Conservation (phyloP, 2,329 filamentous ascomycete genomes). For the Alternaria triticimaculans region DNA sequence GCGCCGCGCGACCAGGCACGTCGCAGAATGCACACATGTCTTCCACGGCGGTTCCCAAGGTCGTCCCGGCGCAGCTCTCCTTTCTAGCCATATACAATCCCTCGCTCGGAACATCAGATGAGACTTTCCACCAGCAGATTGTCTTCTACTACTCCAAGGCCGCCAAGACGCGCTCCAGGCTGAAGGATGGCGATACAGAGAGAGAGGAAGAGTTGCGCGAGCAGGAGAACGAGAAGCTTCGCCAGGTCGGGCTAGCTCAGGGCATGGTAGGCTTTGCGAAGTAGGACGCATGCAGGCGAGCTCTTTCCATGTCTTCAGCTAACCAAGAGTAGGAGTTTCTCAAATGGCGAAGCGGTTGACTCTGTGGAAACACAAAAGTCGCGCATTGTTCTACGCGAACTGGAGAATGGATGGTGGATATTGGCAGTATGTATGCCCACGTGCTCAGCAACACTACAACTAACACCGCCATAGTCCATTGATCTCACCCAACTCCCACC, state of each 20-base stretch:
- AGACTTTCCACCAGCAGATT: slow-evolving; percentile 80
- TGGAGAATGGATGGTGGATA: slow-evolving; percentile 95
- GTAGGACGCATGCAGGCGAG: slow-evolving; percentile 46
- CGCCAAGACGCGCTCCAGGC: slow-evolving; percentile 38
- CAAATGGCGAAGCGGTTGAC: slow-evolving; percentile 76
- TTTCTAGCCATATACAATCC: slow-evolving; percentile 97
- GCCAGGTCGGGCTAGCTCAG: slow-evolving; percentile 94
- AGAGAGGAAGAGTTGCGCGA: slow-evolving; percentile 56
- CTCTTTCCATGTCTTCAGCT: neutral
- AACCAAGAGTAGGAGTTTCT: slow-evolving; percentile 70
- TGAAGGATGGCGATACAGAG: slow-evolving; percentile 35
- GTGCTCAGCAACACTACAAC: neutral
- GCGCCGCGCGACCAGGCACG: slow-evolving; percentile 7
- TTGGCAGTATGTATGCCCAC: slow-evolving; percentile 69
- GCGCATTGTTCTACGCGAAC: slow-evolving; percentile 81
- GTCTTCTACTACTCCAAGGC: slow-evolving; percentile 82
- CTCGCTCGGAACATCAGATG: slow-evolving; percentile 73
- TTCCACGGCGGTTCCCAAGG: slow-evolving; percentile 36
- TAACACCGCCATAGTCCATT: slow-evolving; percentile 65
- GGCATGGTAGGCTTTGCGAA: slow-evolving; percentile 90
- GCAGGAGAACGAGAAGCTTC: slow-evolving; percentile 82
- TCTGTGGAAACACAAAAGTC: slow-evolving; percentile 90
- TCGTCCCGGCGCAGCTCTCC: slow-evolving; percentile 81
- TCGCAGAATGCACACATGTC: slow-evolving; percentile 28
- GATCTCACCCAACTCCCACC: slow-evolving; percentile 78